Evolutionary conservation across 169 alveolate genomes (phyloP).

Genomic region (Condylostoma magnum): DNA sequence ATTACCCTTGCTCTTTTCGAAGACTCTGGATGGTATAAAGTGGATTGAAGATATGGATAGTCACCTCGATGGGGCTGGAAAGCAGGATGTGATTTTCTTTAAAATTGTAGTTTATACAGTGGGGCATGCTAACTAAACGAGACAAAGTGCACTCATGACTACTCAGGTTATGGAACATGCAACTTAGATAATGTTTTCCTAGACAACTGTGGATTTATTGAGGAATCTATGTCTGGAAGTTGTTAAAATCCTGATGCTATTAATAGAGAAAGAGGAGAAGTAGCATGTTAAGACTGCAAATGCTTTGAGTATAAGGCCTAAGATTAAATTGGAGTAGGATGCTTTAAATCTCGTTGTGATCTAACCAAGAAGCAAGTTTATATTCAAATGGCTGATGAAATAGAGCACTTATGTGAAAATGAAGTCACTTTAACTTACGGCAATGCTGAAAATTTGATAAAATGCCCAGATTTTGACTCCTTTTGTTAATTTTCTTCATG

Average conservation of each 20-base stretch:
- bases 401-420: too few relatives aligned
- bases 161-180: not conserved
- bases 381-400: not conserved
- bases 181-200: not conserved
- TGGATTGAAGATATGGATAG: slow-evolving; percentile 36
- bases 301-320: not conserved
- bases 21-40: slow-evolving; percentile 45
- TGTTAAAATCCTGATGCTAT: too few relatives aligned
- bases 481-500: slow-evolving; percentile 7
- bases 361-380: not conserved
- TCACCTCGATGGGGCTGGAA: slow-evolving; percentile 41
- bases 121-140: not conserved
- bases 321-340: not conserved
- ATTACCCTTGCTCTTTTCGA: slow-evolving; percentile 35
- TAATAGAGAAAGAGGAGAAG: too few relatives aligned
- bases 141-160: not conserved
- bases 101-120: slow-evolving; percentile 27
- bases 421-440: too few relatives aligned
- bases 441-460: too few relatives aligned
- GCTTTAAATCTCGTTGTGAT: not conserved
- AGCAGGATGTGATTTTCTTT: slow-evolving; percentile 48
- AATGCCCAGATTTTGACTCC: not conserved
- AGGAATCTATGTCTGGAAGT: too few relatives aligned
- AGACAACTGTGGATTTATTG: slow-evolving; percentile 3
- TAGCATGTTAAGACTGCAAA: not conserved